Conservation (phyloP, 1,284 basidiomycete species). For the Cystobasidium pallidum region DNA sequence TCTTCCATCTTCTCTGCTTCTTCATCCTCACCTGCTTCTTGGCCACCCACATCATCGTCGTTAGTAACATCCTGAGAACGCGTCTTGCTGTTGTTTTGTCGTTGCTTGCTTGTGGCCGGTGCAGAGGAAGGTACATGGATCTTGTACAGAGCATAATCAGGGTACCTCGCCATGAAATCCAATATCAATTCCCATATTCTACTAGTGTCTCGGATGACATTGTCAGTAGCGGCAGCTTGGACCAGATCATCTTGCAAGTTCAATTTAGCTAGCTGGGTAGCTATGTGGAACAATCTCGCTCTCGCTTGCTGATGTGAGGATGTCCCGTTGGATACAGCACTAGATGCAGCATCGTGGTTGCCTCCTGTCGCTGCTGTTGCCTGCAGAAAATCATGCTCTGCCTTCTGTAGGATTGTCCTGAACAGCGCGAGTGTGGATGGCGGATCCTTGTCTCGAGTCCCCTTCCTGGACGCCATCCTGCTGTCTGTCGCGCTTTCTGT, state of each 20-base stretch:
- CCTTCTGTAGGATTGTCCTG: slow-evolving; percentile 22
- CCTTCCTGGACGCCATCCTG: neutral
- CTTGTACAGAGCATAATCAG: slow-evolving; percentile 34
- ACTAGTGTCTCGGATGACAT: neutral
- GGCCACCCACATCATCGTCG: neutral
- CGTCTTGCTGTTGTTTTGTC: neutral
- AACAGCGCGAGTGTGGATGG: slow-evolving; percentile 28
- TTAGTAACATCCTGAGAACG: neutral
- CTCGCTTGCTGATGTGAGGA: neutral
- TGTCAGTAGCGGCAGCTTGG: neutral
- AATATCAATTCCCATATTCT: slow-evolving; percentile 28
- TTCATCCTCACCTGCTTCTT: neutral
- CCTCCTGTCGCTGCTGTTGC: neutral
- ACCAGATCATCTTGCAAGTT: slow-evolving; percentile 22
- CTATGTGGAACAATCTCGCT: slow-evolving; percentile 24
- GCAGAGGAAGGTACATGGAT: neutral
- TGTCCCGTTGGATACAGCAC: neutral
- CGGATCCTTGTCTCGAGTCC: neutral
- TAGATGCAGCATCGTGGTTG: neutral
- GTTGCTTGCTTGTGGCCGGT: neutral
- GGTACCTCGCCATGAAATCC: slow-evolving; percentile 33
- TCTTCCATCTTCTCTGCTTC: slow-evolving; percentile 4
- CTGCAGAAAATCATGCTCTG: slow-evolving; percentile 20
- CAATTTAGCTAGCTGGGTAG: slow-evolving; percentile 27
- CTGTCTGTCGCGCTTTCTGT: neutral